Conservation (phyloP, 192 early-diverging fungal species). For the Entophlyctis luteolus region DNA sequence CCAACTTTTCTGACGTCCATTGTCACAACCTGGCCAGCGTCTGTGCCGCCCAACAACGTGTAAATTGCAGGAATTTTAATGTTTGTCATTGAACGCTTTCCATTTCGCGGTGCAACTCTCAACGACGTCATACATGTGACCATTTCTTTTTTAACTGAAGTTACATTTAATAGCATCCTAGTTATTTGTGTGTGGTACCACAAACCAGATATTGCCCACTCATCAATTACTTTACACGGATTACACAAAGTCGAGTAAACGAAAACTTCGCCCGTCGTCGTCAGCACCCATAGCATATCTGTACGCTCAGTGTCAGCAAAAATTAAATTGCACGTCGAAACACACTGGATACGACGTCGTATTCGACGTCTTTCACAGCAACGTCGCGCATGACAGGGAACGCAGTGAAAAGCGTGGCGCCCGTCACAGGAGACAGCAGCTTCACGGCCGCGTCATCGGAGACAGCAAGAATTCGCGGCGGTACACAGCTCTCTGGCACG, state of each 20-base stretch:
- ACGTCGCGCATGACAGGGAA: slow-evolving; percentile 49
- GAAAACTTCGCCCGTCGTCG: slow-evolving; percentile 36
- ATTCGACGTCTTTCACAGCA: slow-evolving; percentile 23
- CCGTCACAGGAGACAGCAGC: slow-evolving; percentile 46
- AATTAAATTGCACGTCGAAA: not conserved
- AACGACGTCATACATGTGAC: slow-evolving; percentile 38
- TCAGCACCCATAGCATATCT: slow-evolving; percentile 44
- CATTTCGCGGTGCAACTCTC: slow-evolving; percentile 17
- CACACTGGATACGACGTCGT: slow-evolving; percentile 41
- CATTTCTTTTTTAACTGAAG: slow-evolving; percentile 22
- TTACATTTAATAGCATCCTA: not conserved
- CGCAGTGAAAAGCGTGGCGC: slow-evolving; percentile 37
- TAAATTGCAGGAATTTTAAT: slow-evolving; percentile 28
- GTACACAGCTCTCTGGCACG: not conserved
- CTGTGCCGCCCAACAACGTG: slow-evolving; percentile 43
- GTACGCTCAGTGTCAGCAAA: too few relatives aligned
- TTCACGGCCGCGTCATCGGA: slow-evolving; percentile 40
- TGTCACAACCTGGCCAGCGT: slow-evolving; percentile 47
- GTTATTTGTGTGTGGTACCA: not conserved
- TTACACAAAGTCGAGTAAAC: slow-evolving; percentile 40
- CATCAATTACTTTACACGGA: slow-evolving; percentile 40
- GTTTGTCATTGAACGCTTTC: slow-evolving; percentile 5
- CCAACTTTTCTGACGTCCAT: slow-evolving; percentile 33
- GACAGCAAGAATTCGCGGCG: slow-evolving; percentile 40
- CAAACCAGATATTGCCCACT: slow-evolving; percentile 33